Evolutionary conservation across 163 green algal genomes (phyloP).

Genomic region (Scenedesmus sp.): DNA sequence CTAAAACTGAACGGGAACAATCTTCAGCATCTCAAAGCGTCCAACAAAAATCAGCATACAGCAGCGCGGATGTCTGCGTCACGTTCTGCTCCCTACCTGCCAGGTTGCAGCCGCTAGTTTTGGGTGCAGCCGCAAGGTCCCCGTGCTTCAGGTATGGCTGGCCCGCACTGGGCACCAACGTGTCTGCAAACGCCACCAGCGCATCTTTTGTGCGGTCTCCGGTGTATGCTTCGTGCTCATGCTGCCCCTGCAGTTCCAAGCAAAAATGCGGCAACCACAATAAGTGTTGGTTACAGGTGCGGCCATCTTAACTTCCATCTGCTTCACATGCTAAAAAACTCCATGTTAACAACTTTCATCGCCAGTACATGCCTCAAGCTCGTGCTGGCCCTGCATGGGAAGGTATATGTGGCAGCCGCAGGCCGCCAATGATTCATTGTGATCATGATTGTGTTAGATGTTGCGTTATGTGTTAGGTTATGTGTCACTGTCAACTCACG

Average conservation of each 20-base stretch:
- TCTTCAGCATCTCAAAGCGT: background rate
- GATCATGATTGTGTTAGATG: too few relatives aligned
- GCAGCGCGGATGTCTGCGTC: too few relatives aligned
- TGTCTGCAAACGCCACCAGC: slow-evolving; percentile 85
- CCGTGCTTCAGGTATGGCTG: slow-evolving; percentile 75
- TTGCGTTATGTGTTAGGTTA: background rate
- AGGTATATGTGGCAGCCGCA: too few relatives aligned
- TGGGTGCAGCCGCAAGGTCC: slow-evolving; percentile 78
- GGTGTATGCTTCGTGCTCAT: slow-evolving; percentile 52
- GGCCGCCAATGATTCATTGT: too few relatives aligned
- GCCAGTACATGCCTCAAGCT: too few relatives aligned
- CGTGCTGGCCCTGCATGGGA: too few relatives aligned
- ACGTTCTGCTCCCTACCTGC: slow-evolving; percentile 50
- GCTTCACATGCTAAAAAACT: too few relatives aligned
- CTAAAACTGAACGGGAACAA: background rate
- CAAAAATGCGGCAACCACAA: background rate
- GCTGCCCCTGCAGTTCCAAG: slow-evolving; percentile 40
- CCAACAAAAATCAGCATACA: too few relatives aligned
- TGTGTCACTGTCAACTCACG: slow-evolving; percentile 45
- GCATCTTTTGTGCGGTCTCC: slow-evolving; percentile 89
- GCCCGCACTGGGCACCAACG: slow-evolving; percentile 78
- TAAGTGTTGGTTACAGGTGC: background rate
- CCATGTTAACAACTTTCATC: too few relatives aligned
- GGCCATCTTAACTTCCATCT: too few relatives aligned
- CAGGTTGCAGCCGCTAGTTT: slow-evolving; percentile 78